Conservation (phyloP, 441 rosid genomes). For the Syzygium malaccense region DNA sequence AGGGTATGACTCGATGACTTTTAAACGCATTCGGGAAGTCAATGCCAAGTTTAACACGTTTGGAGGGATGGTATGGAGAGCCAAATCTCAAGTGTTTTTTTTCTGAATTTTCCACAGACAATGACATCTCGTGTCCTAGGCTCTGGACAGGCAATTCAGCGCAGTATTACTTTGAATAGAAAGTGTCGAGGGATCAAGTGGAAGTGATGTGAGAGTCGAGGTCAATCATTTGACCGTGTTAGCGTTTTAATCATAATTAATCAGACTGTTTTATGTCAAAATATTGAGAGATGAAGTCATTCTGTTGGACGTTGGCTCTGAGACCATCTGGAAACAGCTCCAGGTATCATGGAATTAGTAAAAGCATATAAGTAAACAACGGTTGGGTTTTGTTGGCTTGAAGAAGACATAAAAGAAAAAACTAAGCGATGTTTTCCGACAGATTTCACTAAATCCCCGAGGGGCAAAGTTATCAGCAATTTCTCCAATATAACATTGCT, state of each 20-base stretch:
- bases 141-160: too few species aligned
- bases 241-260: background rate
- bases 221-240: background rate
- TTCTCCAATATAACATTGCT: fast-evolving
- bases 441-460: background rate
- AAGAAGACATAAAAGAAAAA: background rate
- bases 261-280: background rate
- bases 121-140: too few species aligned
- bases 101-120: too few species aligned
- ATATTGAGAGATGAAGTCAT: background rate
- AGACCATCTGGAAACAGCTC: background rate
- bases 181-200: background rate
- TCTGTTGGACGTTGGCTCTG: background rate
- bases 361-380: background rate
- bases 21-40: background rate
- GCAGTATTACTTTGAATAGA: background rate
- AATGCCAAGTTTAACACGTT: background rate
- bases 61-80: background rate
- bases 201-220: background rate
- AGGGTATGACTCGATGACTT: too few species aligned
- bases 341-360: background rate
- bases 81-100: too few species aligned
- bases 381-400: background rate
- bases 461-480: background rate
- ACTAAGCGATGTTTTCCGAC: background rate